Base-by-base conservation (phyloP, 179 eudicot genomes). In the Patellifolia procumbens region DNA sequence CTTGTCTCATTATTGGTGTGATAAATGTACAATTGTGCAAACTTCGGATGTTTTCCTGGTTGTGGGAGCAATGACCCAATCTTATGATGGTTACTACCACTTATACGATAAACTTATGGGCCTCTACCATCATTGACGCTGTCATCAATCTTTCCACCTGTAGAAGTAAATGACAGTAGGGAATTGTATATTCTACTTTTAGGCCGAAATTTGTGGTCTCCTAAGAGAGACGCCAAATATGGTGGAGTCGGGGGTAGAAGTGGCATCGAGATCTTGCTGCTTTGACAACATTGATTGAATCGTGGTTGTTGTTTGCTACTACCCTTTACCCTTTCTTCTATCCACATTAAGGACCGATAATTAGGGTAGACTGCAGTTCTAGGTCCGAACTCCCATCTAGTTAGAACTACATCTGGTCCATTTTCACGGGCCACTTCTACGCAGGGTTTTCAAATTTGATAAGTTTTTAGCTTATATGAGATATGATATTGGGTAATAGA, bases 41-140 rank as follows among this genome's bases (percentile, higher is more conserved):
- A 52, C 26, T 20, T 52, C n/a, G 58, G 9, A 5, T 24, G 1
- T 2, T 1, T 16, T 52, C 58, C 24, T 5, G 7, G 58, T 24
- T 19, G 9, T 19, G 58, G 58, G 58, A 19, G 58, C 11, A 52
- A 20, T 7, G 26, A 19, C 6, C 58, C 58, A 19, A 52, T 53
- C n/a, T 26, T 53, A 53, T 53, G 59, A 26, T 53, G n/a, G 16
- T 53, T 53, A n/a, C 59, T 53, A n/a, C 59, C 59, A n/a, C 59
- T 53, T 19, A 53, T 53, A n/a, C 59, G 59, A n/a, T 19, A n/a
- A 26, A 53, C 59, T 19, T 53, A 53, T 5, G 59, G 26, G 24
- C 59, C 59, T 53, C 59, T 53, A 19, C 59, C 59, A 53, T 53
- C 59, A 53, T 53, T 53, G 16, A 53, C 59, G n/a, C 26, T 0